phyloP scores from a whole-genome alignment of 768 basidiomycete genomes.

The Suillus weaverae region DNA sequence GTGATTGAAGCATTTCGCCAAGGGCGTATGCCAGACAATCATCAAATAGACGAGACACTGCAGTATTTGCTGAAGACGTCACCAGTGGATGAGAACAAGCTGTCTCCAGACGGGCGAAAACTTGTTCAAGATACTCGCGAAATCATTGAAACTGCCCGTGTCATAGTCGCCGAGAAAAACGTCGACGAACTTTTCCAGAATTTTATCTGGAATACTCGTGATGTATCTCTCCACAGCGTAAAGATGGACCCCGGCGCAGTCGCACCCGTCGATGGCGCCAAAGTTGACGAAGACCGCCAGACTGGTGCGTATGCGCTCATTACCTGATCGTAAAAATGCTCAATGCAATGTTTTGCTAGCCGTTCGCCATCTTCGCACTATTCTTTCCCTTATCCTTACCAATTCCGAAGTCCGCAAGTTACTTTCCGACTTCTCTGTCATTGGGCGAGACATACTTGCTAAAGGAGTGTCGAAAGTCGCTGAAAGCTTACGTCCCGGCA shows the following conservation, averaged over 20 bases:
- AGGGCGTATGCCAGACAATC: slow-evolving; percentile 77
- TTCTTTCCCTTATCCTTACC: slow-evolving; percentile 83
- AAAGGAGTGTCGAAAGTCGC: slow-evolving; percentile 72
- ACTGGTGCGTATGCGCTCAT: slow-evolving; percentile 46
- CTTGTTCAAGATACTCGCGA: slow-evolving; percentile 77
- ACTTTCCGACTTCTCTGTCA: slow-evolving; percentile 70
- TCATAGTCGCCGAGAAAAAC: slow-evolving; percentile 83
- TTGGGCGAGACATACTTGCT: slow-evolving; percentile 83
- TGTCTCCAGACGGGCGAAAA: slow-evolving; percentile 75
- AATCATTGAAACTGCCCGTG: slow-evolving; percentile 71
- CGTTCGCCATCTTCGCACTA: slow-evolving; percentile 82
- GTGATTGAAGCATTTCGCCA: slow-evolving; percentile 79
- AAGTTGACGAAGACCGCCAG: slow-evolving; percentile 56
- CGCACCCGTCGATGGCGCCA: slow-evolving; percentile 54
- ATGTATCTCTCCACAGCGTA: slow-evolving; percentile 38
- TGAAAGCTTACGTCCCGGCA: slow-evolving; percentile 60
- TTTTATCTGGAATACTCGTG: slow-evolving; percentile 80
- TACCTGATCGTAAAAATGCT: background rate
- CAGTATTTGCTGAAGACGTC: slow-evolving; percentile 60
- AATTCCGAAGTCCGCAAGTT: slow-evolving; percentile 94
- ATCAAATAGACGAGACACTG: slow-evolving; percentile 75
- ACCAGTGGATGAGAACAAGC: slow-evolving; percentile 60
- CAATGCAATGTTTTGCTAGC: slow-evolving; percentile 46
- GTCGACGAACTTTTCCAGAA: slow-evolving; percentile 89
- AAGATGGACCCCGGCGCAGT: slow-evolving; percentile 43